Base-by-base conservation (phyloP, 2,329 filamentous ascomycete species). In the Aspergillus brasiliensis region DNA sequence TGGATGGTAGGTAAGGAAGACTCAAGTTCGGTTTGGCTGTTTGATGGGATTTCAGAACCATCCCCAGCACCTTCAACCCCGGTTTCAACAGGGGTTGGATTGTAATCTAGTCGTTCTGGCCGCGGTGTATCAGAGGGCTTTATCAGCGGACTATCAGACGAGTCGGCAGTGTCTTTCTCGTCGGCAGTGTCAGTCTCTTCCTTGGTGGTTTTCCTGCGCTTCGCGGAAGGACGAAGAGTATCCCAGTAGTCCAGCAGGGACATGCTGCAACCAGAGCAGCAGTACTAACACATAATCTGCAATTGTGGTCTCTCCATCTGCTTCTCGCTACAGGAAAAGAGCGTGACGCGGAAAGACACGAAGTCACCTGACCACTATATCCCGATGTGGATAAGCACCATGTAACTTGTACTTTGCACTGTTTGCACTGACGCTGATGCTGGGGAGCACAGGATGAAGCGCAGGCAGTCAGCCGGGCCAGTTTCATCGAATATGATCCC, bases 1-100 rank as follows among this genome's bases (percentile, higher is more conserved):
- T 85, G 80, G 2, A 94, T 80, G 0, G 83, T 81, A 13, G 91
- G 91, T 5, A 96, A 78, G 5, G 88, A 88, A 62, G 82, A 87
- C 68, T 92, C 90, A 48, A 93, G 79, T 57, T 90, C 88, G 11
- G 90, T 92, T 65, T 83, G 81, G 42, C 76, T 77, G 44, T 68
- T 74, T 55, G 71, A 71, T 57, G 62, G 60, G 2, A 65, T 57
- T 37, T 66, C 70, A n/a, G 77, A 73, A 2, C 70, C 70, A 75
- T 67, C 48, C 7, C 53, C 58, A 5, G 46, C 46, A 27, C 57
- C 44, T 5, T 42, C 54, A 8, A 52, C 3, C 17, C 53, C 51
- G 19, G 44, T 2, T 34, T 49, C 49, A 11, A 11, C 57, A 19
- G 46, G 21, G 8, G 28, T 23, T 2, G 34, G 73, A 15, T 21